phyloP scores from a whole-genome alignment of 805 yeast species.

The Debaryomyces hansenii region DNA sequence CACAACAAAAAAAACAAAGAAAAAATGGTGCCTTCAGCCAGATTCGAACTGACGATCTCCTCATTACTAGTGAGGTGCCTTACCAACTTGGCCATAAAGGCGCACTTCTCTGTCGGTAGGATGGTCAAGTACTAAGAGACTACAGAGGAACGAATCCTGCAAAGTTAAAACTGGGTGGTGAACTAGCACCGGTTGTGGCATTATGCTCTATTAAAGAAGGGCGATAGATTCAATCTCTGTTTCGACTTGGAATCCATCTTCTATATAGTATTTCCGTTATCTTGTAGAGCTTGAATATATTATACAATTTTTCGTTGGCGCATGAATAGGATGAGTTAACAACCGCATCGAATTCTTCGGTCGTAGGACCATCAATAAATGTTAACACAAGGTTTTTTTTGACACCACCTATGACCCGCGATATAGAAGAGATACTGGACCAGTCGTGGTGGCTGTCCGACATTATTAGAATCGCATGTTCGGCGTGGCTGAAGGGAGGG shows the following conservation, averaged over 20 bases:
- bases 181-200: no score
- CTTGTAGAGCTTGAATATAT: constrained; percentile 42
- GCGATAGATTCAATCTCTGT: constrained; percentile 56
- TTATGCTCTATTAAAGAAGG: no score
- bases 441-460: constrained; percentile 50
- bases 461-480: constrained; percentile 63
- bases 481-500: constrained; percentile 95
- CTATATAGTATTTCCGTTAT: constrained; percentile 68
- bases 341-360: constrained; percentile 25
- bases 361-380: constrained; percentile 58
- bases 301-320: constrained; percentile 10
- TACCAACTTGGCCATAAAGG: constrained; percentile 20
- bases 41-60: constrained; percentile 19
- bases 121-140: no score
- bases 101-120: background rate
- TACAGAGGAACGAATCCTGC: no score
- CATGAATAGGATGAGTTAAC: constrained; percentile 11
- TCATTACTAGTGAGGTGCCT: constrained; percentile 19
- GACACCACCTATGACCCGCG: constrained; percentile 86
- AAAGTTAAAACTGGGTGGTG: no score
- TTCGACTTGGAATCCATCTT: constrained; percentile 85
- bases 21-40: constrained; percentile 15
- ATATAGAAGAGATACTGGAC: constrained; percentile 59
- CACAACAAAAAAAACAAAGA: background rate
- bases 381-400: constrained; percentile 72